Conservation (phyloP, 1,284 basidiomycete species). For the Tilletiaria anomala region DNA sequence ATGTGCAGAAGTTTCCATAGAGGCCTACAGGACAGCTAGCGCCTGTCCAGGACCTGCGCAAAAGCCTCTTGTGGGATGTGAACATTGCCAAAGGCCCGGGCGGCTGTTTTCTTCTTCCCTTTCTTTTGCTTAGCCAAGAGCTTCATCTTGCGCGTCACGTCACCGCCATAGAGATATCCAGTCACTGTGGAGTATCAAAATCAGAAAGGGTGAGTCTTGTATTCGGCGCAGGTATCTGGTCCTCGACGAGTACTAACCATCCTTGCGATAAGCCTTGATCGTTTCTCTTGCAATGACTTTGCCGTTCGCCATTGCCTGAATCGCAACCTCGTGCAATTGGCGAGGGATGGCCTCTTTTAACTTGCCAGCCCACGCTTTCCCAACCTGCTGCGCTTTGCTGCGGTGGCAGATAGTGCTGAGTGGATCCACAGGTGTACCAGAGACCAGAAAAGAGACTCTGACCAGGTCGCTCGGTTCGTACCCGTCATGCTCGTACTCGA, state of each 20-base stretch:
- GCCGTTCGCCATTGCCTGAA: constrained; percentile 53
- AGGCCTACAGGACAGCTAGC: too few species aligned
- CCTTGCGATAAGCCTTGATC: constrained; percentile 44
- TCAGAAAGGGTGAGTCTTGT: too few species aligned
- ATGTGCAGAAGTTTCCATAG: too few species aligned
- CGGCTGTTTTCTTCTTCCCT: constrained; percentile 2
- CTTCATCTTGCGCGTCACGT: constrained; percentile 8
- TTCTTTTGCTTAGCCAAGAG: constrained; percentile 6
- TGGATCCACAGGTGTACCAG: constrained; percentile 29
- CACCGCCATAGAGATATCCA: constrained; percentile 79
- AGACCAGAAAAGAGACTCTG: constrained; percentile 25
- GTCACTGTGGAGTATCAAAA: too few species aligned
- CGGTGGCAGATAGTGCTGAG: constrained; percentile 32
- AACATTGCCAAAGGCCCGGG: too few species aligned
- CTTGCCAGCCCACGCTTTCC: constrained; percentile 24
- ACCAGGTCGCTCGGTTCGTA: constrained; percentile 28
- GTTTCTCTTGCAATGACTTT: constrained; percentile 79
- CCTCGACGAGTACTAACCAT: too few species aligned
- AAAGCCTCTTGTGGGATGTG: too few species aligned
- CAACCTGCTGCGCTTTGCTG: constrained; percentile 20
- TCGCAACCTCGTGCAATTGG: constrained; percentile 72
- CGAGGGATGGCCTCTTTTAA: constrained; percentile 50
- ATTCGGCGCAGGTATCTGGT: too few species aligned
- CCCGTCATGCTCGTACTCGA: constrained; percentile 30
- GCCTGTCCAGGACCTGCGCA: too few species aligned